Conservation (phyloP, 768 basidiomycete genomes). For the Lyophyllum semitale region DNA sequence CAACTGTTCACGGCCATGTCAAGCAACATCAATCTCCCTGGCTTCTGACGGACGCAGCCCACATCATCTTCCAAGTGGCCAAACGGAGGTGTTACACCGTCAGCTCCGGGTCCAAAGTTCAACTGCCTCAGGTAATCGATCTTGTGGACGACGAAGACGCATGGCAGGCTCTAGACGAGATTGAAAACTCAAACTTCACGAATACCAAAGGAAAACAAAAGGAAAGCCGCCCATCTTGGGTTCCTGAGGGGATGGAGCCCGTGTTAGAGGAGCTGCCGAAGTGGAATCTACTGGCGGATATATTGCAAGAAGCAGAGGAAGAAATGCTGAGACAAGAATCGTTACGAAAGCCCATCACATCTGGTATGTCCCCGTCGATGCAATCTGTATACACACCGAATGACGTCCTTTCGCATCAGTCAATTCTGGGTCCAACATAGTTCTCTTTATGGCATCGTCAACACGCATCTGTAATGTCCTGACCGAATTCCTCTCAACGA, state of each 20-base stretch:
- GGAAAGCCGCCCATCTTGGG: slow-evolving; percentile 51
- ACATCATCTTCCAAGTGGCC: slow-evolving; percentile 80
- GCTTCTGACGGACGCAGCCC: slow-evolving; percentile 92
- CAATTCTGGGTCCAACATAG: slow-evolving; percentile 63
- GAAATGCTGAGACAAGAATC: slow-evolving; percentile 71
- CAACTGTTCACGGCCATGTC: slow-evolving; percentile 46
- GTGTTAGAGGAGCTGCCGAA: slow-evolving; percentile 94
- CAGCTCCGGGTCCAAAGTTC: slow-evolving; percentile 24
- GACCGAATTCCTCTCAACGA: slow-evolving; percentile 74
- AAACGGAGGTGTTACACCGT: slow-evolving; percentile 80
- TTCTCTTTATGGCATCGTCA: slow-evolving; percentile 89
- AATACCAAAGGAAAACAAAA: slow-evolving; percentile 16
- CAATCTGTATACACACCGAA: not conserved
- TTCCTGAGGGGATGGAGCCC: slow-evolving; percentile 79
- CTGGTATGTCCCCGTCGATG: slow-evolving; percentile 16
- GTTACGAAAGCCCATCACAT: slow-evolving; percentile 23
- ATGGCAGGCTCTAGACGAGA: slow-evolving; percentile 72
- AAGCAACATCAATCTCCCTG: slow-evolving; percentile 79
- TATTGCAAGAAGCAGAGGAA: slow-evolving; percentile 88
- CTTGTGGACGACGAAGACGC: slow-evolving; percentile 67
- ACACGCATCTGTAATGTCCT: slow-evolving; percentile 72
- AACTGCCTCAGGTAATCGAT: slow-evolving; percentile 34
- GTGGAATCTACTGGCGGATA: slow-evolving; percentile 84
- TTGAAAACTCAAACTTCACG: slow-evolving; percentile 34
- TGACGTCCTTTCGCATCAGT: slow-evolving; percentile 20